Base-by-base conservation (phyloP, 1,284 basidiomycete species). In the Hypsizygus ulmarius region DNA sequence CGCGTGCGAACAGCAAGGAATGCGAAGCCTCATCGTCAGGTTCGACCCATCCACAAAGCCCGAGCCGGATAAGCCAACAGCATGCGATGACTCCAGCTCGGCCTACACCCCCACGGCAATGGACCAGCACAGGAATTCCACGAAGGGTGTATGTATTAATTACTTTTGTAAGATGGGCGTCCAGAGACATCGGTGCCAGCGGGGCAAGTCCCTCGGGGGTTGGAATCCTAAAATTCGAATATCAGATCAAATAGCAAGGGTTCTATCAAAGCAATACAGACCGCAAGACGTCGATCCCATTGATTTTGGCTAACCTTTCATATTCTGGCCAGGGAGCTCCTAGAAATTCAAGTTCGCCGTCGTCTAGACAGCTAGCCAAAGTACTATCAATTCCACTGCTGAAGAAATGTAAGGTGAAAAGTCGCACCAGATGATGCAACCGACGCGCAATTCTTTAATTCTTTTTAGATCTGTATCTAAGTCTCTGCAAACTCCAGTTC, bases 31-130 rank as follows among this genome's bases (percentile, higher is more conserved):
- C 50, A 16, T 21, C 45, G 36, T 45, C 49, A 10, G 57, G 55
- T 30, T 72, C 70, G 21, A 79, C 65, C 82, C 84, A 84, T 5
- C 87, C 87, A 56, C 83, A 88, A 12, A 97, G 77, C 4, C 95
- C 95, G 59, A 98, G 84, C 66, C 92, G 95, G 52, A 97, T 74
- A 63, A 92, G 78, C 96, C 96, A 98, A 55, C 88, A 89, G 59
- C 90, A 93, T 1, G 95, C 95, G 29, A 97, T 79, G 34, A 98
- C 77, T 1, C 95, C 95, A 0, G 96, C 96, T 19, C 96, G 81
- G 0, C 96, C 96, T 3, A 99, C 90, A 5, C 96, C 96, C 29
- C 95, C 96, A 19, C 96, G 81, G 64, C 96, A 99, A 60, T 98
- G 96, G 5, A 90, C 90, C 5, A 97, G 78, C 2, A 96, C 79